Conservation (phyloP, 345 rosid genomes). For the Cardamine resedifolia region DNA sequence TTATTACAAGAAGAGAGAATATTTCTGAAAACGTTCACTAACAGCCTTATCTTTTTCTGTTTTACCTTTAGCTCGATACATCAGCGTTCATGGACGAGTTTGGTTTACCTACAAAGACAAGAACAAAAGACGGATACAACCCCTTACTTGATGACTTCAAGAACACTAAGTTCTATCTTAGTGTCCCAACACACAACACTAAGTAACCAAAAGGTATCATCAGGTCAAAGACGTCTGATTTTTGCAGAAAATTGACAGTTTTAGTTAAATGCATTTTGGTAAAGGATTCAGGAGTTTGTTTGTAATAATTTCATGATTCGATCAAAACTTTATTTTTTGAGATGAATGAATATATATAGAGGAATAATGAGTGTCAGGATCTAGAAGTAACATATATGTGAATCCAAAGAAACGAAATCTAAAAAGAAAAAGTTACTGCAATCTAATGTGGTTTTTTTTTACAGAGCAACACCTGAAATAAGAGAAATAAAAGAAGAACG, state of each 20-base stretch:
- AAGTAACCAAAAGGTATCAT: constrained; percentile 39
- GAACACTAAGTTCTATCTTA: constrained; percentile 85
- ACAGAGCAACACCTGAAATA: no score
- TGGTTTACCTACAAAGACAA: constrained; percentile 80
- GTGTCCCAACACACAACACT: constrained; percentile 90
- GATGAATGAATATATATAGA: not conserved
- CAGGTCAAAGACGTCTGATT: constrained; percentile 15
- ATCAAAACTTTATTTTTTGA: not conserved
- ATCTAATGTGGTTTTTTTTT: not conserved
- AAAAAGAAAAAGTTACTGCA: no score
- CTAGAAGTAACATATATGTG: no score
- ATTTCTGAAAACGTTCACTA: not conserved
- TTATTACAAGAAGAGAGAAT: not conserved
- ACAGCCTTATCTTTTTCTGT: not conserved
- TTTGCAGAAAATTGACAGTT: constrained; percentile 1
- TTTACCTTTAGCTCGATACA: constrained; percentile 60
- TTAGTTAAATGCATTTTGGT: not conserved
- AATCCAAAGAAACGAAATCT: no score
- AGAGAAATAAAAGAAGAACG: no score
- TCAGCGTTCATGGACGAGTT: constrained; percentile 96
- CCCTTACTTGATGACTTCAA: constrained; percentile 94
- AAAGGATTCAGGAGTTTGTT: not conserved
- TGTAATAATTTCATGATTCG: not conserved
- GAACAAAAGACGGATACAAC: constrained; percentile 90
- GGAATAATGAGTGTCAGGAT: not conserved